These are phyloP conservation scores for Carallia brachiata DNA, from an alignment of 345 rosid species.

Conservation along the genomic window DNA sequence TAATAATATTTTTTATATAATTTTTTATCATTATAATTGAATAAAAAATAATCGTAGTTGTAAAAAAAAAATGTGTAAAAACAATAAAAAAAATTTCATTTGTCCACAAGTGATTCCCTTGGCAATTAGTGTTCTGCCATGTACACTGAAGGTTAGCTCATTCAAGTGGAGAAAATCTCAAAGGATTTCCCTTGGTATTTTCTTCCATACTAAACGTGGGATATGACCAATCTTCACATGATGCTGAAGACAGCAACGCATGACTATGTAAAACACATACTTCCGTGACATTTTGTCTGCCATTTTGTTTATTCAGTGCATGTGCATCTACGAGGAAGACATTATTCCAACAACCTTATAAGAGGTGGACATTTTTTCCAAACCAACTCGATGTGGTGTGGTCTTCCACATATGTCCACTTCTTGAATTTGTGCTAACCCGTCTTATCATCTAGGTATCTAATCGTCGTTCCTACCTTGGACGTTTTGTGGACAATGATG, in stretches of 20 bases:
- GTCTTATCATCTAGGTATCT: background rate
- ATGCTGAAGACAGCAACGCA: background rate
- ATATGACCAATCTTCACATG: background rate
- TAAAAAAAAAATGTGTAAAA: no score
- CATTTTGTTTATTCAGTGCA: background rate
- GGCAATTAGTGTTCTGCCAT: no score
- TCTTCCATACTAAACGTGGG: background rate
- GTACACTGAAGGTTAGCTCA: no score
- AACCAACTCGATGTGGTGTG: background rate
- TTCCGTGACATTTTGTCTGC: conserved; percentile 10
- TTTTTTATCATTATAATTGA: no score
- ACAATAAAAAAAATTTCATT: no score
- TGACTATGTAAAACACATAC: background rate
- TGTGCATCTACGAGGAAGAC: background rate
- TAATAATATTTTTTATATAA: no score
- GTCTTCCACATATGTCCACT: background rate
- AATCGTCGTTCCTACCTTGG: background rate
- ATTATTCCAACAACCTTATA: background rate
- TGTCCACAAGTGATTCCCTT: no score
- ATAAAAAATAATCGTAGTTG: no score
- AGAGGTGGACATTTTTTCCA: background rate
- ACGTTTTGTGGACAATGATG: no score
- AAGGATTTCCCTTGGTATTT: background rate
- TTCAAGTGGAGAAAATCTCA: background rate
- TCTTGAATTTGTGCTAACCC: background rate